A percentile compares a stretch with the other conserved stretches of the same genome.
Evolutionary conservation across 176 grass and related monocot genomes (phyloP).

Genomic region (Calamus simplicifolius): DNA sequence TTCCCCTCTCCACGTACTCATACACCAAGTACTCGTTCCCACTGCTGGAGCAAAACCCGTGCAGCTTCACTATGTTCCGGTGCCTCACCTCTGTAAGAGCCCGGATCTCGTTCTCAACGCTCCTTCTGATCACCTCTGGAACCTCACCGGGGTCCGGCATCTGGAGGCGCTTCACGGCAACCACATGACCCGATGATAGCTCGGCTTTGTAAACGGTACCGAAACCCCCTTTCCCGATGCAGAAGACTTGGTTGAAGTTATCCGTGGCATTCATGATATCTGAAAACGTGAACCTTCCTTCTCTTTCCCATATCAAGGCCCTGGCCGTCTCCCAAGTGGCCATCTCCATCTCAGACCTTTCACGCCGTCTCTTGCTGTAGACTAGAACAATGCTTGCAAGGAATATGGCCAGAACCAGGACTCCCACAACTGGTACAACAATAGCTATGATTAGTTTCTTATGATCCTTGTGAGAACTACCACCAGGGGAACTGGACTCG

Average conservation of each 20-base stretch:
- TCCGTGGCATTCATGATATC: conserved; percentile 73
- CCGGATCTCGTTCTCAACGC: conserved; percentile 66
- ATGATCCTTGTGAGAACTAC: conserved; percentile 20
- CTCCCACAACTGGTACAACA: conserved; percentile 16
- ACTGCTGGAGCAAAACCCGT: conserved; percentile 50
- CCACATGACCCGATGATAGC: conserved; percentile 20
- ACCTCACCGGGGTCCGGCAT: conserved; percentile 19
- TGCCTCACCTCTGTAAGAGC: conserved; percentile 55
- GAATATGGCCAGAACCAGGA: conserved; percentile 12
- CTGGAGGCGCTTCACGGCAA: conserved; percentile 70
- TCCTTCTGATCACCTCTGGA: conserved; percentile 40
- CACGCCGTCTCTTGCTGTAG: conserved; percentile 14
- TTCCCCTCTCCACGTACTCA: conserved; percentile 52
- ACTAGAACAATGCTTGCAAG: conserved; percentile 10
- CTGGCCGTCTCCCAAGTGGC: conserved; percentile 27
- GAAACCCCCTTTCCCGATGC: conserved; percentile 74
- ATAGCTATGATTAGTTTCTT: conserved; percentile 31
- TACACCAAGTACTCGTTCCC: conserved; percentile 65
- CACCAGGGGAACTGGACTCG: background rate
- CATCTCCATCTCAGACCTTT: conserved; percentile 30
- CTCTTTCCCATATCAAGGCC: conserved; percentile 71
- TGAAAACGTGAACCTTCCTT: conserved; percentile 48
- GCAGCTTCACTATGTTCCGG: conserved; percentile 65
- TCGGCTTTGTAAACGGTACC: conserved; percentile 68
- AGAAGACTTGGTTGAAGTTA: conserved; percentile 63